Conservation (phyloP, 495 filamentous ascomycete genomes). For the Tuber umbilicatum region DNA sequence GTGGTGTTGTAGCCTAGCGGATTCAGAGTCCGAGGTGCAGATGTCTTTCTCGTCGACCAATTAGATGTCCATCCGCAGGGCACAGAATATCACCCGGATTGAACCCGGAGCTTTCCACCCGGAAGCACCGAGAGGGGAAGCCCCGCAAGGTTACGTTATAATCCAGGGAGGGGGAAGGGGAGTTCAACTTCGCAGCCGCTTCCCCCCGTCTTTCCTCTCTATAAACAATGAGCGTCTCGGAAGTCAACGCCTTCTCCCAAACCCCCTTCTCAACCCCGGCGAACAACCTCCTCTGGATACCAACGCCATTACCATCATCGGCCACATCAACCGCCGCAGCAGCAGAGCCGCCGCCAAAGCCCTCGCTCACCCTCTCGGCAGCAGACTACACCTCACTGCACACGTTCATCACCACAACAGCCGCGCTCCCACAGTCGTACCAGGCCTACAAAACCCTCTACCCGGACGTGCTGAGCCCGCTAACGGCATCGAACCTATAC, state of each 20-base stretch:
- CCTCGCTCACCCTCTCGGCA: not conserved
- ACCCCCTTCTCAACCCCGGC: not conserved
- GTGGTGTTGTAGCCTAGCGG: not conserved
- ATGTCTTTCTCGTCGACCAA: not conserved
- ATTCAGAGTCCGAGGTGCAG: not conserved
- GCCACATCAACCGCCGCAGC: not conserved
- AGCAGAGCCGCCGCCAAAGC: not conserved
- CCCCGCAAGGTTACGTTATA: not conserved
- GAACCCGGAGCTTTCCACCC: not conserved
- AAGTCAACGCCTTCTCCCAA: not conserved
- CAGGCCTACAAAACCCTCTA: not conserved
- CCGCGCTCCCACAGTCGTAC: not conserved
- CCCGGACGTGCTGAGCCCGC: not conserved
- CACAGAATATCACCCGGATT: not conserved
- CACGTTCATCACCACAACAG: not conserved
- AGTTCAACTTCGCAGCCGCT: not conserved
- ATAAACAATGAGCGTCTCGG: not conserved
- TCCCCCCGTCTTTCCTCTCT: not conserved
- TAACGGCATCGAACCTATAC: not conserved
- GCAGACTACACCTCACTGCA: not conserved
- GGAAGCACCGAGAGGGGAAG: not conserved
- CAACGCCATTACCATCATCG: not conserved
- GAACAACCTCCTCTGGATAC: not conserved
- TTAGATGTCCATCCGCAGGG: not conserved
- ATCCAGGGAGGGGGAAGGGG: not conserved